phyloP scores from a whole-genome alignment of 495 filamentous ascomycete species.

The Chaetomium fimeti region DNA sequence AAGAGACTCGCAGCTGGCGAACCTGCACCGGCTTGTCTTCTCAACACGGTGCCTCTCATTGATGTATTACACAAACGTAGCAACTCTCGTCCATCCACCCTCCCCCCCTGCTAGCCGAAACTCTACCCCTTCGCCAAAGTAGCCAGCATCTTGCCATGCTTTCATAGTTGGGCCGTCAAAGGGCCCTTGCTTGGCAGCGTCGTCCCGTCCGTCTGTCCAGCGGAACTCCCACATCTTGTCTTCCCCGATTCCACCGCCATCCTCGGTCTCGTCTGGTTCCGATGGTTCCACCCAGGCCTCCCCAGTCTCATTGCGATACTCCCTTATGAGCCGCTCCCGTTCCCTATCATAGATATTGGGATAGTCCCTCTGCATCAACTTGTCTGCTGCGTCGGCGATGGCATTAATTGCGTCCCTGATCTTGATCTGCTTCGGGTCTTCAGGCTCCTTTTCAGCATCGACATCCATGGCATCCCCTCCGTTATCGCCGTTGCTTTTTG shows the following conservation, averaged over 20 bases:
- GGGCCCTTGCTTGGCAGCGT: slow-evolving; percentile 74
- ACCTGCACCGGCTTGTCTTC: slow-evolving; percentile 1
- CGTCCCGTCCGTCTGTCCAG: slow-evolving; percentile 88
- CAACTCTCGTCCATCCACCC: slow-evolving; percentile 59
- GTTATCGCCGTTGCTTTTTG: slow-evolving; percentile 34
- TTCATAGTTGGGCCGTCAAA: slow-evolving; percentile 83
- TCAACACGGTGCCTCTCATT: background rate
- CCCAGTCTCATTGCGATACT: slow-evolving; percentile 83
- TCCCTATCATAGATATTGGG: slow-evolving; percentile 86
- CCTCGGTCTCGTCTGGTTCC: slow-evolving; percentile 27
- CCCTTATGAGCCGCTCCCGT: slow-evolving; percentile 77
- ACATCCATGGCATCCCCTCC: slow-evolving; percentile 60
- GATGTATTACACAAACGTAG: slow-evolving; percentile 57
- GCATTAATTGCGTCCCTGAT: slow-evolving; percentile 71
- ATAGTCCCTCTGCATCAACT: slow-evolving; percentile 74
- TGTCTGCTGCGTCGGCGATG: slow-evolving; percentile 86
- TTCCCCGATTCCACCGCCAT: slow-evolving; percentile 18
- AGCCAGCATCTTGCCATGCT: slow-evolving; percentile 84
- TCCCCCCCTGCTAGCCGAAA: slow-evolving; percentile 65
- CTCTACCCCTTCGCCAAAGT: slow-evolving; percentile 92
- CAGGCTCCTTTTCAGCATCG: slow-evolving; percentile 50
- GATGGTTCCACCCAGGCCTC: slow-evolving; percentile 78
- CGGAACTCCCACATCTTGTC: slow-evolving; percentile 80
- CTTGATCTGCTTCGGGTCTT: slow-evolving; percentile 68
- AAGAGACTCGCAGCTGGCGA: slow-evolving; percentile 9